These are phyloP conservation scores for Globisporangium canariense DNA, from an alignment of 352 stramenopile species.

Conservation along the genomic window DNA sequence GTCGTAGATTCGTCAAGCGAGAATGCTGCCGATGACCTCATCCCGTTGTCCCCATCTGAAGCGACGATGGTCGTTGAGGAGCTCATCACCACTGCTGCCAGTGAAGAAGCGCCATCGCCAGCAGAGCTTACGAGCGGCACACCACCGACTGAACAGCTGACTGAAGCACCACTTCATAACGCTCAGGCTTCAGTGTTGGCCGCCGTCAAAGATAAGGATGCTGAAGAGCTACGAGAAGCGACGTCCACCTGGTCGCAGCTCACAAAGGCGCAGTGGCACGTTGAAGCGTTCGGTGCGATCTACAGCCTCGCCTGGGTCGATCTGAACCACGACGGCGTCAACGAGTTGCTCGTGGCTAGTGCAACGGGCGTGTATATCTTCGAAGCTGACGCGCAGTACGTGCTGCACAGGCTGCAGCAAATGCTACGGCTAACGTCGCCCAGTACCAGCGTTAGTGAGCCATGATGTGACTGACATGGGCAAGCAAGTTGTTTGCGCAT, in stretches of 20 bases:
- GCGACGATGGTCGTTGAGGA: not conserved
- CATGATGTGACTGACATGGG: not conserved
- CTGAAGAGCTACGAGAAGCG: not conserved
- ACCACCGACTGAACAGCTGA: not conserved
- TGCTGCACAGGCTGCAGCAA: constrained; percentile 21
- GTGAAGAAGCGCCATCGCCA: too few relatives aligned
- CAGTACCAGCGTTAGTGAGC: not conserved
- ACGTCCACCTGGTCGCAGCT: constrained; percentile 31
- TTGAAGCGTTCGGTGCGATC: constrained; percentile 62
- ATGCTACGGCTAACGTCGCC: constrained; percentile 13
- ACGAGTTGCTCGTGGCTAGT: constrained; percentile 59
- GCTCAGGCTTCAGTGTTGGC: not conserved
- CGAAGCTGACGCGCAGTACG: constrained; percentile 39
- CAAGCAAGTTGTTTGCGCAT: not conserved
- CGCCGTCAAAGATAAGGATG: not conserved
- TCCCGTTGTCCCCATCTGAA: not conserved
- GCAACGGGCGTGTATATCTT: constrained; percentile 69
- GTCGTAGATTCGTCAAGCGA: not conserved
- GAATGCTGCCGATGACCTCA: not conserved
- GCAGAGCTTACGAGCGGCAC: not conserved
- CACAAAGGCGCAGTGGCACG: constrained; percentile 27
- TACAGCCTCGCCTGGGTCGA: constrained; percentile 73
- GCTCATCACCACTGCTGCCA: not conserved
- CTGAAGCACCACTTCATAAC: not conserved
- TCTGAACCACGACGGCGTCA: constrained; percentile 60